A percentile compares a stretch with the other conserved stretches of the same genome.
Conservation (phyloP, 2,329 filamentous ascomycete species). For the Cucurbitaria berberidis region DNA sequence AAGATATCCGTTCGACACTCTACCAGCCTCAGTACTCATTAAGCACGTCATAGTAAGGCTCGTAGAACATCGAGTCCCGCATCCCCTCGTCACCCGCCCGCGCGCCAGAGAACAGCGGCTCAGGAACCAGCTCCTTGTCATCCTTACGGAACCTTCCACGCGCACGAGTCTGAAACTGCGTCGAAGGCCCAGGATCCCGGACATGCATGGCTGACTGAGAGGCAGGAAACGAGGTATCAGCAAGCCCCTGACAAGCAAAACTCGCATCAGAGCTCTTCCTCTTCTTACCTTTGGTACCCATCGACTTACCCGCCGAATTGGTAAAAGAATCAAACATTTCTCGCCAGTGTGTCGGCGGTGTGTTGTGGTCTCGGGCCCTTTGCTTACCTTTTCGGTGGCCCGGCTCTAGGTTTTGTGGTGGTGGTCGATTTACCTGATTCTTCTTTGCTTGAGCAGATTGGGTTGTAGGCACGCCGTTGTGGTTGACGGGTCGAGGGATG, state of each 20-base stretch:
- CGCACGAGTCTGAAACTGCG: not conserved
- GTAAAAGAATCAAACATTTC: constrained; percentile 9
- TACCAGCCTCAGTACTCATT: constrained; percentile 15
- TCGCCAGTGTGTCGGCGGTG: constrained; percentile 15
- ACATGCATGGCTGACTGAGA: not conserved
- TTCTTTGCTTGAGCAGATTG: not conserved
- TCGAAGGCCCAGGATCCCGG: constrained; percentile 1
- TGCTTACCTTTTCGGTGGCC: constrained; percentile 1
- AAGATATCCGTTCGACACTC: too few species aligned
- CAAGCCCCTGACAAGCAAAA: constrained; percentile 30
- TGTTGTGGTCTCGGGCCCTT: constrained; percentile 3
- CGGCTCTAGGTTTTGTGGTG: not conserved
- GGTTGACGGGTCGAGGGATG: constrained; percentile 6
- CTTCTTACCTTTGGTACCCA: constrained; percentile 7
- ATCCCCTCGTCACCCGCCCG: not conserved
- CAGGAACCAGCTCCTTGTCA: constrained; percentile 5
- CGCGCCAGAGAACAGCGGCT: constrained; percentile 13
- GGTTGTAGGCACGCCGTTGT: not conserved
- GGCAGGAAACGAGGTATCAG: too few species aligned
- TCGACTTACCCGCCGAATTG: constrained; percentile 1
- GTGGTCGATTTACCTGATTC: not conserved
- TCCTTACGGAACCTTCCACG: not conserved
- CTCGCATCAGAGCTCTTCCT: constrained; percentile 23
- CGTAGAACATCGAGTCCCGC: constrained; percentile 24
- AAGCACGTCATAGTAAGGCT: constrained; percentile 20